These are phyloP conservation scores for Nakazawaea ernobii DNA, from an alignment of 805 yeast genomes.

Conservation along the genomic window DNA sequence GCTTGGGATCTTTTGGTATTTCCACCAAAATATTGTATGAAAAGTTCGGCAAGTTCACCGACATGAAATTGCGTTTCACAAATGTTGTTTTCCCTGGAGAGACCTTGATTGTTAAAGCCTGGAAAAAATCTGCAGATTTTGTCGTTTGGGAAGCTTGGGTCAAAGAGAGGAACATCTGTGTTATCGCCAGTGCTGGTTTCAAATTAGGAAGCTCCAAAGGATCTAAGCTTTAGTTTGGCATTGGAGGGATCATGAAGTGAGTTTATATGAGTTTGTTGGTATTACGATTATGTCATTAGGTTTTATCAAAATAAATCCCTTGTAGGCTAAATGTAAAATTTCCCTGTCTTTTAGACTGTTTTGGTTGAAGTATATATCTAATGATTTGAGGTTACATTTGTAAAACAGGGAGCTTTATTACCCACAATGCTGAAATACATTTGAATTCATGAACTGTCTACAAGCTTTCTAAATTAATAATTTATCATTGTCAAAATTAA, in stretches of 20 bases:
- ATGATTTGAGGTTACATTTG: too few species aligned
- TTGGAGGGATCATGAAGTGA: not conserved
- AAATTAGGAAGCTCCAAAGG: conserved; percentile 25
- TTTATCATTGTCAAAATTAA: not conserved
- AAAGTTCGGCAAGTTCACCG: conserved; percentile 74
- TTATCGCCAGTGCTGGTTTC: conserved; percentile 83
- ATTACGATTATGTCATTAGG: not conserved
- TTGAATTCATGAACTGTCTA: conserved; percentile 1
- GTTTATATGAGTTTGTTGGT: not conserved
- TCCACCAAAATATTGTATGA: conserved; percentile 71
- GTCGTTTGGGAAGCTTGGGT: conserved; percentile 79
- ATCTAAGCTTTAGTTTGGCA: conserved; percentile 18
- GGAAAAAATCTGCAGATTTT: conserved; percentile 67
- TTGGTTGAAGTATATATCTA: too few species aligned
- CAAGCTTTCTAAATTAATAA: conserved; percentile 15
- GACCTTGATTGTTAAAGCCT: conserved; percentile 69
- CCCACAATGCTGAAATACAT: too few species aligned
- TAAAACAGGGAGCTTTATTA: too few species aligned
- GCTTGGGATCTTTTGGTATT: conserved; percentile 83
- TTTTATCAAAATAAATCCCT: too few species aligned
- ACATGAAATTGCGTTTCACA: conserved; percentile 85
- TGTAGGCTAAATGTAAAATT: too few species aligned
- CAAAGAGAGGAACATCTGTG: conserved; percentile 70
- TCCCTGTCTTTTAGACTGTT: too few species aligned
- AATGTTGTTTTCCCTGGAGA: conserved; percentile 96